Evolutionary conservation across 2,329 filamentous ascomycete species (phyloP), one percentile per base, ranked within the genome.

Genomic region (Phaeomoniella chlamydospora): DNA sequence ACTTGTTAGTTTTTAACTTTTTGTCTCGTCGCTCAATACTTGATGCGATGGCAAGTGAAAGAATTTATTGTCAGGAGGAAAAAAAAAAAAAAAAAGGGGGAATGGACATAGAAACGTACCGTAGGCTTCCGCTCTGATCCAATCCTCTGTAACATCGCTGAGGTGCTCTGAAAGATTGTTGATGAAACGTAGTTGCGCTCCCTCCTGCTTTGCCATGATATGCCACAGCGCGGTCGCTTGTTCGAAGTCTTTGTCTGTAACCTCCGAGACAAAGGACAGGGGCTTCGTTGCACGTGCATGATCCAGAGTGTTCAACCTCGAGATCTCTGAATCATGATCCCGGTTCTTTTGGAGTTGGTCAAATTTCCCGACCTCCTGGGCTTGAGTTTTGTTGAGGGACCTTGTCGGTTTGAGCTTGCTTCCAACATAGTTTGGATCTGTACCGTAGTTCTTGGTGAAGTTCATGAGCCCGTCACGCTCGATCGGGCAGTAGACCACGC

Each of bases 171-270:
- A 55, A 13, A 79, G 61, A 43, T 78, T 80, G 38, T 59, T 51
- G 29, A 79, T 55, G 39, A 76, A 74, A 50, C 74, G 72, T 2
- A 72, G 65, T 53, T 78, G 73, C 49, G 77, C 74, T 2, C 71
- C 73, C 3, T 57, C 53, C 35, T 57, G 49, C 31, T 57, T 56
- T 18, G 57, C 56, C 22, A 62, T 49, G 17, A 60, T 54, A 40
- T 61, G 47, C 62, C 62, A 65, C 33, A 65, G 52, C 9, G 49
- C 55, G 33, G 55, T 54, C 11, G 61, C 50, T 44, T 65, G 59
- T 22, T 61, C 57, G 36, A 57, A 65, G 36, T 65, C 62, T 36
- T 64, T 56, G 15, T 57, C 57, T 1, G 56, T 59, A 19, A 65
- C 54, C 12, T 56, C 56, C n/a, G 56, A 47, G 39, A 59, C 57